phyloP scores from a whole-genome alignment of 306 rosid species.

The Dryas octopetala region DNA sequence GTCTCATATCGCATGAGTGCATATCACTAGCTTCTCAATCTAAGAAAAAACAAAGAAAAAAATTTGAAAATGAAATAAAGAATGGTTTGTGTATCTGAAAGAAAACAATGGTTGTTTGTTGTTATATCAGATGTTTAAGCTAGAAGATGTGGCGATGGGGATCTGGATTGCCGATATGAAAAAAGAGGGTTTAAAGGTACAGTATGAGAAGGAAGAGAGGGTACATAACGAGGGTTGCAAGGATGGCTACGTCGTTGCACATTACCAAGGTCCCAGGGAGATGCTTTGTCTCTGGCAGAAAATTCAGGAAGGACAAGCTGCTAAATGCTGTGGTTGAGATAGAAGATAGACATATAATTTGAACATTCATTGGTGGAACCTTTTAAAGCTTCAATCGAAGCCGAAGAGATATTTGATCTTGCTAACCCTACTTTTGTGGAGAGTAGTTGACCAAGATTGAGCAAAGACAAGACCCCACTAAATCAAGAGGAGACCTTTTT shows the following conservation, averaged over 20 bases:
- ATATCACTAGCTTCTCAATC: too few relatives aligned
- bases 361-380: not conserved
- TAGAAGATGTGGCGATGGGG: slow-evolving; percentile 99
- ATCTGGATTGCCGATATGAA: slow-evolving; percentile 89
- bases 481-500: slow-evolving; percentile 6
- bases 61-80: not conserved
- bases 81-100: slow-evolving; percentile 19
- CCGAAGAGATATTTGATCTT: slow-evolving; percentile 11
- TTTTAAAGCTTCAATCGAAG: slow-evolving; percentile 7
- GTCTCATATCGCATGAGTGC: too few relatives aligned
- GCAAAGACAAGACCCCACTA: slow-evolving; percentile 7
- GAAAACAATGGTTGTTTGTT: slow-evolving; percentile 16
- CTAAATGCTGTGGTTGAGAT: slow-evolving; percentile 69
- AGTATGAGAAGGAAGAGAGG: slow-evolving; percentile 66
- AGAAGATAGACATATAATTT: slow-evolving; percentile 25
- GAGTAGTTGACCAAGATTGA: slow-evolving; percentile 13
- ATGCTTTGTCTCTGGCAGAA: slow-evolving; percentile 96
- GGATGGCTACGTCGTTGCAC: slow-evolving; percentile 90
- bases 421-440: slow-evolving; percentile 16
- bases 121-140: slow-evolving; percentile 79
- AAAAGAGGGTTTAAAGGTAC: slow-evolving; percentile 63
- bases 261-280: slow-evolving; percentile 97
- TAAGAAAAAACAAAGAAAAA: too few relatives aligned
- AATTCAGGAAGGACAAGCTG: slow-evolving; percentile 64
- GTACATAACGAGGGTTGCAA: slow-evolving; percentile 74